Evolutionary conservation across 1,284 basidiomycete species (phyloP).

Genomic region (Cutaneotrichosporon sp.): DNA sequence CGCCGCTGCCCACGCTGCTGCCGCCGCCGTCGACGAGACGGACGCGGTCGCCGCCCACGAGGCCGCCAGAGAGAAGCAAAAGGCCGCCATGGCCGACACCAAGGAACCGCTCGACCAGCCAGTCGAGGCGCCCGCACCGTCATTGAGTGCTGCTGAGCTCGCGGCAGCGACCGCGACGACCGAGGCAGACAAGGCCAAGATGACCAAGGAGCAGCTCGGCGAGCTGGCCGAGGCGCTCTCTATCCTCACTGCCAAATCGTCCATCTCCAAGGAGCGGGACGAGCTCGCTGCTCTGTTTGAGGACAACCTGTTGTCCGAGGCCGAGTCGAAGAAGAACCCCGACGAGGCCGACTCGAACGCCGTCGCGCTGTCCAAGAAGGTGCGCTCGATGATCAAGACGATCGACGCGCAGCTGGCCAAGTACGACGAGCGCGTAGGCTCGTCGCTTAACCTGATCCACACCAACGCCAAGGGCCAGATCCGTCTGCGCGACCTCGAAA

Average conservation of each 20-base stretch:
- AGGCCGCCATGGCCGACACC: not conserved
- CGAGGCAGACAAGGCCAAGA: constrained; percentile 64
- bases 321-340: constrained; percentile 52
- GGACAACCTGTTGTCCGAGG: constrained; percentile 82
- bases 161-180: constrained; percentile 15
- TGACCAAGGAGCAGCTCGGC: constrained; percentile 94
- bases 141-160: constrained; percentile 8
- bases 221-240: constrained; percentile 90
- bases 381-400: constrained; percentile 91
- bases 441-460: constrained; percentile 88
- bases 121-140: constrained; percentile 2
- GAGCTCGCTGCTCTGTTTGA: constrained; percentile 86
- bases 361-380: constrained; percentile 75
- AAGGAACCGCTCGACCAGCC: not conserved
- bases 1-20: not conserved
- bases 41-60: constrained; percentile 71
- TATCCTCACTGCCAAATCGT: constrained; percentile 90
- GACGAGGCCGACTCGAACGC: constrained; percentile 43
- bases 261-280: constrained; percentile 89
- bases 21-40: constrained; percentile 58
- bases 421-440: constrained; percentile 87
- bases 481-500: constrained; percentile 80
- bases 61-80: constrained; percentile 14
- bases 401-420: constrained; percentile 88
- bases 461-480: constrained; percentile 88